Evolutionary conservation across 345 rosid species (phyloP).

Genomic region (Euphorbia tirucalli): DNA sequence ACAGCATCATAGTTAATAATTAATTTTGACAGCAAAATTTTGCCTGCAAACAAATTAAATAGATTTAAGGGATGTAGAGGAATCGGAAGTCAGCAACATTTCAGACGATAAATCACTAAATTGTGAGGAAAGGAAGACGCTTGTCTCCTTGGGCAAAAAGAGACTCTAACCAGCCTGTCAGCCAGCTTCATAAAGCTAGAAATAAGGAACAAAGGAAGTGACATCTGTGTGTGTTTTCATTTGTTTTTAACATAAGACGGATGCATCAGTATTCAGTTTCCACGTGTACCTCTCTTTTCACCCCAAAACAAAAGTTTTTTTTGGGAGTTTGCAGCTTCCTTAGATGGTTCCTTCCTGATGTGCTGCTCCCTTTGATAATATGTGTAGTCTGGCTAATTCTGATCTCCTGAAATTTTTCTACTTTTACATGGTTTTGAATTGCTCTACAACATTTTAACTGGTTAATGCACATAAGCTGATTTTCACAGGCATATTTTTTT

Average conservation of each 20-base stretch:
- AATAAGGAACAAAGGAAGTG: too few species aligned
- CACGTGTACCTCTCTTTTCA: background rate
- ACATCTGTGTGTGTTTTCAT: too few species aligned
- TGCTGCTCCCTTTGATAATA: background rate
- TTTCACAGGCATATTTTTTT: background rate
- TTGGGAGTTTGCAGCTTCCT: background rate
- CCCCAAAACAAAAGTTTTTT: background rate
- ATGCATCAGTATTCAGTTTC: background rate
- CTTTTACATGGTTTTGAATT: background rate
- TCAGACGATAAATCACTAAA: too few species aligned
- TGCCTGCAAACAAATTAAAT: too few species aligned
- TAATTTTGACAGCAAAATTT: too few species aligned
- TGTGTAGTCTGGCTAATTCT: background rate
- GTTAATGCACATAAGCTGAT: background rate
- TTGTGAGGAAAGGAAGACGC: too few species aligned
- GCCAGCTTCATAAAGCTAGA: background rate
- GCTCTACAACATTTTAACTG: background rate
- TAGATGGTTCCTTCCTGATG: background rate
- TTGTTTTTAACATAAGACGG: too few species aligned
- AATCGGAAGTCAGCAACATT: too few species aligned
- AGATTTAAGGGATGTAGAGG: too few species aligned
- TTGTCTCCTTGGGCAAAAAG: too few species aligned
- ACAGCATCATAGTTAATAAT: too few species aligned
- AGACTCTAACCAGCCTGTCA: too few species aligned
- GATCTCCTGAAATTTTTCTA: background rate